Base-by-base conservation (phyloP, 345 rosid genomes). In the Psidium guajava region DNA sequence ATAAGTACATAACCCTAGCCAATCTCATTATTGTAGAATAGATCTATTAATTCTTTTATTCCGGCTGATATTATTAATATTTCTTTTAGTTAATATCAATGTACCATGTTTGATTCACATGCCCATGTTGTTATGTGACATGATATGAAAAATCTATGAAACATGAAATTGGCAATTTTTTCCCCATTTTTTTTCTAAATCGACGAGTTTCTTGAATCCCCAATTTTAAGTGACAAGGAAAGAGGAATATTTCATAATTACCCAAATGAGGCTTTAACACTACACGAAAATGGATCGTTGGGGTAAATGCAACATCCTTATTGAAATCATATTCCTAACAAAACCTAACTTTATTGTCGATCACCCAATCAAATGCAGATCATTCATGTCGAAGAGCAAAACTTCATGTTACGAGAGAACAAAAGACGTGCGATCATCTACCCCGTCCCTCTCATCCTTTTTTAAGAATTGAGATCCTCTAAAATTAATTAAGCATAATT, bases 61-160 rank as follows among this genome's bases (percentile, higher is more conserved):
- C 3, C 0, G 14, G 24, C 10, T 32, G 0, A 5, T 32, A 64
- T 64, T 2, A 5, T 16, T 27, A 27, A 27, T 14, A 27, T 64
- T 64, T 64, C 22, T 32, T 64, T 32, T 64, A 64, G 1, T 64
- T 2, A 32, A 32, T 32, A 32, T 32, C 22, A 64, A 64, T 10
- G 15, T 64, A 0, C 12, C 3, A 32, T 32, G 77, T 64, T 8
- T 64, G 44, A 32, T 64, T 6, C 42, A 3, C 42, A 9, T 28
- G 42, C 3, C 75, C 47, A 28, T 61, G 42, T 61, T 61, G 42
- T 28, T 15, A 61, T 14, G 42, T 61, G 74, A 28, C 42, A 1
- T 61, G 3, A 16, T 16, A 32, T 64, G 75, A 64, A 28, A 64
- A 16, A 16, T 28, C 22, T 16, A 28, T 36, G 2, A 64, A 64